Base-by-base conservation (phyloP, 2,329 filamentous ascomycete genomes). In the Diaporthe capsici region DNA sequence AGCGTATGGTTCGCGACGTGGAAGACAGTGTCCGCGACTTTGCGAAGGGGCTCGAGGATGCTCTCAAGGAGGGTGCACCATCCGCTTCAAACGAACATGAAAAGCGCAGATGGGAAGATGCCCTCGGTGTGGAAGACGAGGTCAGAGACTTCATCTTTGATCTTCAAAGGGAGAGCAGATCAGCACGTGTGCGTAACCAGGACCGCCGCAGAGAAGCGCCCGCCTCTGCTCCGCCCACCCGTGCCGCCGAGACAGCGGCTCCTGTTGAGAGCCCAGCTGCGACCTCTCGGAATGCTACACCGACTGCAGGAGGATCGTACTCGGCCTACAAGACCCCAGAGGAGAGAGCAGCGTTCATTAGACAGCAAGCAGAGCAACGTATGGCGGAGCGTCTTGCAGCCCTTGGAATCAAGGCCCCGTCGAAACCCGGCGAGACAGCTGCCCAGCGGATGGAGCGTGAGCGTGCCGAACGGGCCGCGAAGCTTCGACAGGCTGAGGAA, bases 111-210 rank as follows among this genome's bases (percentile, higher is more conserved):
- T 99, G 97, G 97, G 95, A 99, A 80, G 97, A 99, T 84, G 97
- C 92, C 13, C 89, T 99, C 51, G 97, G 97, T 39, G 97, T 99
- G 39, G 97, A 99, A 82, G 96, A 99, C 81, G 95, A 98, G 81
- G 94, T 98, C 77, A 95, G 95, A 81, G 97, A 99, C 82, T 98
- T 99, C 84, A 99, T 99, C 83, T 98, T 97, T 82, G 97, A 98
- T 79, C 87, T 99, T 72, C 96, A 98, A 83, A 92, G 96, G 77
- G 94, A 93, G 77, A 97, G 95, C 83, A 92, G 95, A 78, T 90
- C 95, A 78, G 89, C 94, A 72, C 92, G 93, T 76, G 86, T 97
- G 75, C 88, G 90, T 76, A 85, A 87, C 67, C 91, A 90, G 82
- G 92, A 92, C 76, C 89, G 86, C 74, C 87, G 87, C 37, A 84